Evolutionary conservation across 2,329 filamentous ascomycete species (phyloP).

Genomic region (Cercospora sojina): DNA sequence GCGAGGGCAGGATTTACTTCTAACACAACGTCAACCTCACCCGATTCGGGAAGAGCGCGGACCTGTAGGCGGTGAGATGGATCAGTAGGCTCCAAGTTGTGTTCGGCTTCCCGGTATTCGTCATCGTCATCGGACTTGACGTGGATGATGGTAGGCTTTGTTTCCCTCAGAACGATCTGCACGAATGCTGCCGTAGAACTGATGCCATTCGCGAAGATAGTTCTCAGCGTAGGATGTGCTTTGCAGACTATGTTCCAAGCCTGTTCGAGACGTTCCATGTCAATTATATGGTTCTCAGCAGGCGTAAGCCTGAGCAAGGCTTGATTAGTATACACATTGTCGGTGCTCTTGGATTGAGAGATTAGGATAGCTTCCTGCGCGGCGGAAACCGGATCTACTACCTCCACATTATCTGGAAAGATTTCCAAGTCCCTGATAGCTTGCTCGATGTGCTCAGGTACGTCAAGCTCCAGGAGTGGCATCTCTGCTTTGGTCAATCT

Average conservation of each 20-base stretch:
- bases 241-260: background rate
- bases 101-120: background rate
- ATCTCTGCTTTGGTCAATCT: background rate
- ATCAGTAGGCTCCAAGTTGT: background rate
- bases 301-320: background rate
- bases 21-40: background rate
- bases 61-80: background rate
- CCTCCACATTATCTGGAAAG: background rate
- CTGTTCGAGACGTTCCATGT: background rate
- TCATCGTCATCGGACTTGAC: background rate
- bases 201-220: background rate
- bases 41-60: background rate
- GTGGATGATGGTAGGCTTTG: background rate
- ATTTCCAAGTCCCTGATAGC: background rate
- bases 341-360: background rate
- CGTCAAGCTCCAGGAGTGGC: background rate
- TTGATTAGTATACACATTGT: background rate
- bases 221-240: background rate
- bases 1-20: background rate
- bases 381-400: background rate
- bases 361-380: background rate
- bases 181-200: background rate
- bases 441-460: background rate
- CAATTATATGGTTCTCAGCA: background rate
- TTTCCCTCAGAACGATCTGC: background rate